These are phyloP conservation scores for Malus orientalis DNA, from an alignment of 306 rosid genomes.

Conservation along the genomic window DNA sequence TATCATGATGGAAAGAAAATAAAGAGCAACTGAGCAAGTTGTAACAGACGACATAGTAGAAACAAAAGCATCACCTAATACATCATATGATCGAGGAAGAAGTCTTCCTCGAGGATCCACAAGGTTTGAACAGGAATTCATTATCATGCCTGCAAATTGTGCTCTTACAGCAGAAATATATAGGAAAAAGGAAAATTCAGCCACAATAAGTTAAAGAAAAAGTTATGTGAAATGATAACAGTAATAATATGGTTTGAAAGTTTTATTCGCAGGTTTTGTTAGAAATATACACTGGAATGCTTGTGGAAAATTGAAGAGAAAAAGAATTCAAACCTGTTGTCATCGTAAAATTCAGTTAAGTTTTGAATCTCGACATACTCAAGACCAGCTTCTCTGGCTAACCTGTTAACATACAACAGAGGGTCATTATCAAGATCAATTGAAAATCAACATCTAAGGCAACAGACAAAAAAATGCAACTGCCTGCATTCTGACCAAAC, in stretches of 20 bases:
- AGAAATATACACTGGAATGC: neutral
- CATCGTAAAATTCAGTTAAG: conserved; percentile 85
- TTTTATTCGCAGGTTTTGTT: neutral
- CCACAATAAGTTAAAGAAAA: neutral
- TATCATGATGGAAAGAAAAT: neutral
- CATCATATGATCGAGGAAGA: conserved; percentile 85
- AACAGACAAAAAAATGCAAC: conserved; percentile 11
- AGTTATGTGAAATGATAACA: neutral
- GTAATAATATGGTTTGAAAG: neutral
- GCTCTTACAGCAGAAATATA: conserved; percentile 45
- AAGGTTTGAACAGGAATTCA: conserved; percentile 57
- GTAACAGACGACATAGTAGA: conserved; percentile 1
- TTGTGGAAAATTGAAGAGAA: neutral
- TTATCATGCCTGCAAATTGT: conserved; percentile 67
- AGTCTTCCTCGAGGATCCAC: conserved; percentile 87
- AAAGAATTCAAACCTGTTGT: conserved; percentile 58
- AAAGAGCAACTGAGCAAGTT: neutral
- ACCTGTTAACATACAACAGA: conserved; percentile 33
- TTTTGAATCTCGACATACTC: conserved; percentile 94
- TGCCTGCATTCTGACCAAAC: neutral
- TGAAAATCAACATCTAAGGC: neutral
- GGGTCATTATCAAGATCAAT: neutral
- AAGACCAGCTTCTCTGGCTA: conserved; percentile 97
- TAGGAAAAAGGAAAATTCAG: conserved; percentile 15
- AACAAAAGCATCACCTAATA: conserved; percentile 53